Evolutionary conservation across 306 rosid species (phyloP), one percentile per base, ranked within the genome.

Genomic region (Albizia julibrissin): DNA sequence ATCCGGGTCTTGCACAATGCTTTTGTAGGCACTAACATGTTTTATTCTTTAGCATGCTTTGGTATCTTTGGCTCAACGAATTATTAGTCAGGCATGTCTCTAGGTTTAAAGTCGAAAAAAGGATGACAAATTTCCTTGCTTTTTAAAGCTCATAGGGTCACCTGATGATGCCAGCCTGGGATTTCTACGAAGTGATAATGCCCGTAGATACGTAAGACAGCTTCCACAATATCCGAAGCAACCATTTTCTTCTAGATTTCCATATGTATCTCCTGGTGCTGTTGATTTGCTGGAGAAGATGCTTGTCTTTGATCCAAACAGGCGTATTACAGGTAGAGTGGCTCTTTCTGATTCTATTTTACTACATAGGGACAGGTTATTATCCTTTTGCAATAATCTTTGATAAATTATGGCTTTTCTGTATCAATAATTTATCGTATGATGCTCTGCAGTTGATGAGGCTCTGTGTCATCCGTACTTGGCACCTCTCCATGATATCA

Each of bases 151-250:
- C 82, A 87, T 95, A 85, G 99, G 99, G 77, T 95, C 99, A 69
- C 99, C 99, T 24, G 97, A 95, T 85, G 98, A 95, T 77, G 78
- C 92, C 21, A 95, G 97, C 90, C 97, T 93, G 50, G 97, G 99
- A 67, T 95, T 93, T 84, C 89, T 95, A 81, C 88, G 97, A 34
- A 92, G 94, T 80, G 99, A 93, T 80, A 91, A 92, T 91, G 93
- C 99, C 75, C 90, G 94, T 67, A 91, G 96, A 89, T 95, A 93
- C 49, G 93, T 95, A 69, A 87, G 86, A 58, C 96, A 93, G 84
- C 94, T 95, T 87, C 98, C 95, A 33, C 98, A 93, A 84, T 91
- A 83, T 80, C 94, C 94, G 16, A 91, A 74, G 89, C 94, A 91
- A 59, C 81, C 80, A 33, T 93, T 95, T 78, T 85, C 91, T 61